phyloP scores from a whole-genome alignment of 2,329 filamentous ascomycete genomes.

The Macrophomina phaseolina region DNA sequence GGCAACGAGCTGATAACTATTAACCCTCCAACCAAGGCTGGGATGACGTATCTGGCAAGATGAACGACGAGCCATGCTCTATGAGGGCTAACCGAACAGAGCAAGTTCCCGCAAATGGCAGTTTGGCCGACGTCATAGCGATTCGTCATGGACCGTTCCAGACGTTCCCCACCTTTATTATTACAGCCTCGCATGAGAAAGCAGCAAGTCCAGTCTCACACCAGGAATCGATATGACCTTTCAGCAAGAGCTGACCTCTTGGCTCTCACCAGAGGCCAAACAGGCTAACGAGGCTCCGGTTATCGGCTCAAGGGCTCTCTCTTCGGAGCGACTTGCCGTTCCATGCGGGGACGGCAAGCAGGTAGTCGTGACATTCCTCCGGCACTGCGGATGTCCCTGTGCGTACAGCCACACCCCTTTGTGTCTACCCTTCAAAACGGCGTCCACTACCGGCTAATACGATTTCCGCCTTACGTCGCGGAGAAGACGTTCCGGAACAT shows the following conservation, averaged over 20 bases:
- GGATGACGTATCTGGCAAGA: not conserved
- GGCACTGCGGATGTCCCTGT: conserved; percentile 79
- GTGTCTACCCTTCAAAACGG: not conserved
- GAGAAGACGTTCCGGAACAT: conserved; percentile 65
- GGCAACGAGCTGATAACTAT: too few relatives aligned
- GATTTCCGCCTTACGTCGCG: conserved; percentile 57
- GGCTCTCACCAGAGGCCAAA: conserved; percentile 44
- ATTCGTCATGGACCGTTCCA: conserved; percentile 5
- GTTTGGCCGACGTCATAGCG: conserved; percentile 16
- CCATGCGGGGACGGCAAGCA: conserved; percentile 58
- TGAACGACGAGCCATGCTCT: not conserved
- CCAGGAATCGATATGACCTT: conserved; percentile 40
- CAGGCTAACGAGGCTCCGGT: conserved; percentile 52
- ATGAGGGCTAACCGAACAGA: conserved; percentile 10
- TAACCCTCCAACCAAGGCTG: not conserved
- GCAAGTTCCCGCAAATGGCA: conserved; percentile 12
- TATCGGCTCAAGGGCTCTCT: conserved; percentile 63
- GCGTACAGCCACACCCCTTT: conserved; percentile 38
- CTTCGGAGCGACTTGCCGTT: conserved; percentile 58
- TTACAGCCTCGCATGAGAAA: not conserved
- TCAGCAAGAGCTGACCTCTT: conserved; percentile 50
- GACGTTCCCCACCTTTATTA: conserved; percentile 6
- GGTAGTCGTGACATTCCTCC: conserved; percentile 69
- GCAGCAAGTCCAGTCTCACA: not conserved
- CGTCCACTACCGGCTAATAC: not conserved